A percentile compares a stretch with the other conserved stretches of the same genome.
phyloP scores from a whole-genome alignment of 768 basidiomycete genomes.

The Cystobasidium onofrii region DNA sequence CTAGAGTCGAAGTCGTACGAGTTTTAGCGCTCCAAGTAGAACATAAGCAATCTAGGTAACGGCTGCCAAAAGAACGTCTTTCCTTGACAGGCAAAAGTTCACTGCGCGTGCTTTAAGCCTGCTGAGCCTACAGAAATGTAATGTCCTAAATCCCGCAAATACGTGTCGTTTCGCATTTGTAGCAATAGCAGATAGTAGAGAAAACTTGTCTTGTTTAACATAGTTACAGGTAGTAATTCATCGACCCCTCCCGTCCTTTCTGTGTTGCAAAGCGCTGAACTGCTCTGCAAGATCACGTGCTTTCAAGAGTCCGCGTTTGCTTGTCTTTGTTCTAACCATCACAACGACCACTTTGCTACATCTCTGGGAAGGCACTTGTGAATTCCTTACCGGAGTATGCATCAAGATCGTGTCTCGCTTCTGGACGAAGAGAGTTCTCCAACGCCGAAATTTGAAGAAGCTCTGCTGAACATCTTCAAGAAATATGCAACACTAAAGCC shows the following conservation, averaged over 20 bases:
- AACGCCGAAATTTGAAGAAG: not conserved
- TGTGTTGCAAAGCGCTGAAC: too few species aligned
- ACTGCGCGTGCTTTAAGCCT: too few species aligned
- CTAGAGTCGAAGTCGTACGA: too few species aligned
- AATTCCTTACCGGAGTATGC: too few species aligned
- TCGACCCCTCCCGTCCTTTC: not conserved
- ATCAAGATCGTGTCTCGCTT: not conserved
- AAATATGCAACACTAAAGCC: not conserved
- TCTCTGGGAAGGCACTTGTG: not conserved
- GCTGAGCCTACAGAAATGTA: not conserved
- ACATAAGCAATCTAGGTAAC: too few species aligned
- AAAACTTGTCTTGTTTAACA: not conserved
- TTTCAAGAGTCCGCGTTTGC: too few species aligned
- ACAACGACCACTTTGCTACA: not conserved
- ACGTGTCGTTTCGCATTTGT: not conserved
- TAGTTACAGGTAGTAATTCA: not conserved
- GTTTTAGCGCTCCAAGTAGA: too few species aligned
- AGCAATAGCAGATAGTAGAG: not conserved
- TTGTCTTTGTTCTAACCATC: too few species aligned
- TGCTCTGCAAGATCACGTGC: too few species aligned
- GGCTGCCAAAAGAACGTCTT: too few species aligned
- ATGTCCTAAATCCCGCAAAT: not conserved
- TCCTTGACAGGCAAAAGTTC: too few species aligned
- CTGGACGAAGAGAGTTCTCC: not conserved
- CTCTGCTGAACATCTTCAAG: conserved; percentile 7